Conservation (phyloP, 2,329 filamentous ascomycete species). For the Aspergillus oerlinghausenensis region DNA sequence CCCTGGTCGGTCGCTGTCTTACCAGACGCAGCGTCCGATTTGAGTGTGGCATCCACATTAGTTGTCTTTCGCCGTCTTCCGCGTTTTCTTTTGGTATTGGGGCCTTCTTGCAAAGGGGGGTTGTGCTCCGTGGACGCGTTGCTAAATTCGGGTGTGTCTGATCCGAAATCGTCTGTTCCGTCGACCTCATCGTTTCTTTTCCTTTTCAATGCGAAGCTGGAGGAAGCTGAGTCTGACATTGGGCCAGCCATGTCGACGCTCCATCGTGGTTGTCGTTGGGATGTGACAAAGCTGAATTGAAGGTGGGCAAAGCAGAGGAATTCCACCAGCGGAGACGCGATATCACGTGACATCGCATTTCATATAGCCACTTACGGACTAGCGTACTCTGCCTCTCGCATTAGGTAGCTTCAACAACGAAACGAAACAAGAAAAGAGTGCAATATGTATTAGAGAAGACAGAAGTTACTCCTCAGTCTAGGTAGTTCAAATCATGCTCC, state of each 20-base stretch:
- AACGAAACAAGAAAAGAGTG: neutral
- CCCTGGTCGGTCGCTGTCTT: neutral
- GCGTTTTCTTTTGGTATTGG: slow-evolving; percentile 3
- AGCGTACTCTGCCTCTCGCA: neutral
- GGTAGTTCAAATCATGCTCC: neutral
- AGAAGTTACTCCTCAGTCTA: neutral
- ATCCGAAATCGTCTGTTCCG: neutral
- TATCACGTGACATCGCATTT: neutral
- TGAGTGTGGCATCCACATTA: too few relatives aligned
- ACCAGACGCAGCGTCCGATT: neutral
- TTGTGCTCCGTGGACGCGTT: slow-evolving; percentile 13
- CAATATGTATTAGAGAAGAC: neutral
- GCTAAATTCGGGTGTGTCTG: slow-evolving; percentile 2
- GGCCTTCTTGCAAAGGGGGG: neutral
- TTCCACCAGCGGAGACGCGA: neutral
- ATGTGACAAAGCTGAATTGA: neutral
- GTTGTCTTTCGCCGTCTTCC: neutral
- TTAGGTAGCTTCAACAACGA: neutral
- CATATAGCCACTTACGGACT: neutral
- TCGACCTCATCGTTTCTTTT: slow-evolving; percentile 13
- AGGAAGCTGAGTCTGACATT: neutral
- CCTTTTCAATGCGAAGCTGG: slow-evolving; percentile 10
- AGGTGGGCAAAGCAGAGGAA: neutral
- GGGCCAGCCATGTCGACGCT: slow-evolving; percentile 20
- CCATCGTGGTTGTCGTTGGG: slow-evolving; percentile 16